A percentile compares a stretch with the other conserved stretches of the same genome.
Conservation (phyloP, 441 rosid genomes). For the Macaranga tanarius region DNA sequence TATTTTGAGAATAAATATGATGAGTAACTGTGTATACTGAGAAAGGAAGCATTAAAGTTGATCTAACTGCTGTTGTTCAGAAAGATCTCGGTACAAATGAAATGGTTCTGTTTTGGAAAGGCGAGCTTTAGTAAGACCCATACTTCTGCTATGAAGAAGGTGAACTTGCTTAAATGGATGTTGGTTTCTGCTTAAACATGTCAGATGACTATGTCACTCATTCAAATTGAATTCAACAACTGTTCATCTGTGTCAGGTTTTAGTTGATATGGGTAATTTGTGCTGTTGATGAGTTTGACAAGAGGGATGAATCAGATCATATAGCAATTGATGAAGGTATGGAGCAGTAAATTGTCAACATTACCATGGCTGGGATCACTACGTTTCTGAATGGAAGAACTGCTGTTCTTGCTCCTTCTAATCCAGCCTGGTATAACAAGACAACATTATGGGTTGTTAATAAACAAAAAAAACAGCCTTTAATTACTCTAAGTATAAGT, state of each 20-base stretch:
- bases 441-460: slow-evolving; percentile 12
- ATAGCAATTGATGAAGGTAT: slow-evolving; percentile 98
- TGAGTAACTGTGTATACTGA: slow-evolving; percentile 97
- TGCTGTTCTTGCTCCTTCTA: slow-evolving; percentile 98
- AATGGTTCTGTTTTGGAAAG: slow-evolving; percentile 99
- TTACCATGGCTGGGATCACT: slow-evolving; percentile 98
- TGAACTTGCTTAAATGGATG: slow-evolving; percentile 5
- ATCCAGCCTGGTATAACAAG: slow-evolving; percentile 90
- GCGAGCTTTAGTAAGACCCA: slow-evolving; percentile 84
- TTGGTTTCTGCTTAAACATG: not conserved
- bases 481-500: too few species aligned
- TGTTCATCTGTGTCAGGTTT: slow-evolving; percentile 58
- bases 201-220: not conserved
- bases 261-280: slow-evolving; percentile 99
- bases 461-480: too few species aligned
- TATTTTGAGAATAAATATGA: slow-evolving; percentile 98
- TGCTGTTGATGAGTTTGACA: slow-evolving; percentile 99
- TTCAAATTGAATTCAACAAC: not conserved
- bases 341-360: slow-evolving; percentile 99
- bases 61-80: slow-evolving; percentile 98
- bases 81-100: slow-evolving; percentile 97
- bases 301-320: slow-evolving; percentile 99
- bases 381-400: slow-evolving; percentile 99
- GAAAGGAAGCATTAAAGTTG: slow-evolving; percentile 99
- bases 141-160: slow-evolving; percentile 14